Conservation (phyloP, 495 filamentous ascomycete genomes). For the Patellaria atrata region DNA sequence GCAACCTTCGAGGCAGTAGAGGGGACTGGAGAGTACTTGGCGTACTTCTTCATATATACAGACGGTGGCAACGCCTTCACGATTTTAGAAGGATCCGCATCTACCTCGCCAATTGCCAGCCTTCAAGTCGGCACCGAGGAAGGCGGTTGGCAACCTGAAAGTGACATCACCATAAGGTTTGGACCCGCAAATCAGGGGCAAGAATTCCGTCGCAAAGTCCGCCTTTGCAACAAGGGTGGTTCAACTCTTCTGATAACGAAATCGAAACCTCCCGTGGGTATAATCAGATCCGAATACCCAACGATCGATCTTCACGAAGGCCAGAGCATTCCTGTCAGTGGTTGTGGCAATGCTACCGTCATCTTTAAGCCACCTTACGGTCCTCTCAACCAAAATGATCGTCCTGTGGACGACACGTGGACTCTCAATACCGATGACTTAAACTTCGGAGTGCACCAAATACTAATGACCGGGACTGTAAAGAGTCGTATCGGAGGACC, state of each 20-base stretch:
- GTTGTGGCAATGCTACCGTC: slow-evolving; percentile 20
- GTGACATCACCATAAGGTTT: slow-evolving; percentile 21
- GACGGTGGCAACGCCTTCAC: slow-evolving; percentile 1
- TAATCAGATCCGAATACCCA: slow-evolving; percentile 15
- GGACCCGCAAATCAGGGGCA: slow-evolving; percentile 17
- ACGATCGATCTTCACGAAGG: slow-evolving; percentile 25
- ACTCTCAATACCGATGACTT: slow-evolving; percentile 32
- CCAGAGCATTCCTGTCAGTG: slow-evolving; percentile 18
- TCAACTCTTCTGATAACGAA: slow-evolving; percentile 23
- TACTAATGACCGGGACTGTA: slow-evolving; percentile 26
- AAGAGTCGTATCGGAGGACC: slow-evolving; percentile 16
- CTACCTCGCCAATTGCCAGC: not conserved
- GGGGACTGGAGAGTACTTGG: not conserved
- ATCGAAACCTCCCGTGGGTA: slow-evolving; percentile 21
- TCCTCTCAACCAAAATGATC: slow-evolving; percentile 17
- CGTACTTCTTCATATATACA: not conserved
- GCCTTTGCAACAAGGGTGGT: slow-evolving; percentile 25
- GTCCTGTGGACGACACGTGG: slow-evolving; percentile 24
- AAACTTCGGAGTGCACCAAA: slow-evolving; percentile 30
- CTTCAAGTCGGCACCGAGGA: not conserved
- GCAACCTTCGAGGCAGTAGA: not conserved
- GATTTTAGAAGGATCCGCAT: slow-evolving; percentile 1
- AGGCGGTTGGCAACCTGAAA: slow-evolving; percentile 9
- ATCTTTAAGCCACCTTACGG: slow-evolving; percentile 22
- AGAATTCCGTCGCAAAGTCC: slow-evolving; percentile 12